phyloP scores from a whole-genome alignment of 1,284 basidiomycete species.

The Sporisorium graminicola region DNA sequence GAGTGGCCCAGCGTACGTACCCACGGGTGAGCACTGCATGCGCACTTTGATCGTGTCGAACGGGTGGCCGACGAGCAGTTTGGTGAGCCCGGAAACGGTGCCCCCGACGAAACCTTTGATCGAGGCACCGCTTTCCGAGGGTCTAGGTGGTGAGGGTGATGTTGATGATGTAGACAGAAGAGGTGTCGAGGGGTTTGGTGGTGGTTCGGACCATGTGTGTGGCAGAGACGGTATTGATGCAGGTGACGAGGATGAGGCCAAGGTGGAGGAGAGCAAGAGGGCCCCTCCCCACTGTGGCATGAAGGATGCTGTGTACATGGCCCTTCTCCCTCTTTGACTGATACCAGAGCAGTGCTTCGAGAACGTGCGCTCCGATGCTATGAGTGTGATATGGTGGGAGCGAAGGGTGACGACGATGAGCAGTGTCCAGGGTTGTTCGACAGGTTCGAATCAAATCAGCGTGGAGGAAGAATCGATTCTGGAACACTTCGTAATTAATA shows the following conservation, averaged over 20 bases:
- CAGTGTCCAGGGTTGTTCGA: no score
- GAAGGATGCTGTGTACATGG: slow-evolving; percentile 31
- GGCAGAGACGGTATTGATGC: slow-evolving; percentile 24
- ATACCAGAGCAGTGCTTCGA: not conserved
- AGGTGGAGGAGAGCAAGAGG: slow-evolving; percentile 14
- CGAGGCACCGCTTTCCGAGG: slow-evolving; percentile 31
- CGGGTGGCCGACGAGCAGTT: slow-evolving; percentile 70
- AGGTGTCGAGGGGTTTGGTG: slow-evolving; percentile 28
- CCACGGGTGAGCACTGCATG: slow-evolving; percentile 80
- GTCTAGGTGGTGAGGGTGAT: not conserved
- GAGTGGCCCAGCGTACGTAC: slow-evolving; percentile 77
- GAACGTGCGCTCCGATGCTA: not conserved
- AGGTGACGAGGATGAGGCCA: slow-evolving; percentile 6
- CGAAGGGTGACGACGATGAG: not conserved
- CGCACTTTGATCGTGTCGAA: slow-evolving; percentile 82
- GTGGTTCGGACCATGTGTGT: slow-evolving; percentile 24
- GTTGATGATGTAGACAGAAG: slow-evolving; percentile 2
- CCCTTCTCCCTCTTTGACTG: not conserved
- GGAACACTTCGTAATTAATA: no score
- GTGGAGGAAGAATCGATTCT: not conserved
- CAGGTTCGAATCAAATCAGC: not conserved
- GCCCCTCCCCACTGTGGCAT: slow-evolving; percentile 27
- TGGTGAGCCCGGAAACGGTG: slow-evolving; percentile 69
- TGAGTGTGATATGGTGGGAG: slow-evolving; percentile 3
- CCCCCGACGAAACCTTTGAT: slow-evolving; percentile 70